Conservation (phyloP, 441 rosid genomes). For the Pelargonium cotyledonis region DNA sequence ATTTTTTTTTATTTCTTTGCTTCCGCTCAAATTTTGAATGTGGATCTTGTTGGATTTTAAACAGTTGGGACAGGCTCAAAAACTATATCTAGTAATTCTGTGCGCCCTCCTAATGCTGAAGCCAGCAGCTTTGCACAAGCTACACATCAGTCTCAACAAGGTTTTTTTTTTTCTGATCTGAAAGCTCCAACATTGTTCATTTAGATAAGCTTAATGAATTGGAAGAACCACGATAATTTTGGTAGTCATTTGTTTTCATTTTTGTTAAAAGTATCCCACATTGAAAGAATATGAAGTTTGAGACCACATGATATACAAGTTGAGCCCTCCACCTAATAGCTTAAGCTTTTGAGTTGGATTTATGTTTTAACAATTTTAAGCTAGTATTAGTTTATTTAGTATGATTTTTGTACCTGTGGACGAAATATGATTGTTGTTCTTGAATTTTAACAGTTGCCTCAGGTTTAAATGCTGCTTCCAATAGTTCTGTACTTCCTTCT, state of each 20-base stretch:
- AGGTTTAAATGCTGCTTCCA: constrained; percentile 25
- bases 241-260: neutral
- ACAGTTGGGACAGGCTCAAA: neutral
- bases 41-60: neutral
- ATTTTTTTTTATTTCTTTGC: neutral
- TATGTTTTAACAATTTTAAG: neutral
- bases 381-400: neutral
- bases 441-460: constrained; percentile 28
- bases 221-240: neutral
- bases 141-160: neutral
- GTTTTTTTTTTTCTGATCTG: neutral
- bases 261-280: neutral
- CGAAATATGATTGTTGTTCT: neutral
- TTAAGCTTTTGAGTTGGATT: too few relatives aligned
- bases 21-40: neutral
- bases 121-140: constrained; percentile 1
- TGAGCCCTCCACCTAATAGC: too few relatives aligned
- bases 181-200: neutral
- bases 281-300: too few relatives aligned
- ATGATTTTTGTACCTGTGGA: neutral
- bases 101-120: neutral
- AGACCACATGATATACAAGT: too few relatives aligned
- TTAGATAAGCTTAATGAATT: neutral
- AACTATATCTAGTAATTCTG: neutral
- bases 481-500: constrained; percentile 24